Evolutionary conservation across 2,329 filamentous ascomycete genomes (phyloP).

Genomic region (Geoglossum cookeanum): DNA sequence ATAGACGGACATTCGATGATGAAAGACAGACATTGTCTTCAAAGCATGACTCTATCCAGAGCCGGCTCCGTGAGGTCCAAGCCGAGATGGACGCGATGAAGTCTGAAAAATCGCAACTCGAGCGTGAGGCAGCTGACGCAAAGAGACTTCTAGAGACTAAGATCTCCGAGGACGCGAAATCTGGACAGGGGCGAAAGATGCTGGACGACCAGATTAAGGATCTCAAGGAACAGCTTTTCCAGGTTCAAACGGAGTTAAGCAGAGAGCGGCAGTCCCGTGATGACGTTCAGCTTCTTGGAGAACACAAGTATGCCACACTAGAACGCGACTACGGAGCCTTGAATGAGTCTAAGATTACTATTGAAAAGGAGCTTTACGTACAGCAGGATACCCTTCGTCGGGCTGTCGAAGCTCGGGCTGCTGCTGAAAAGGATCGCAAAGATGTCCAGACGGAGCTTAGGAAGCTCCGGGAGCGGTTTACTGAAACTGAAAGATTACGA

Average conservation of each 20-base stretch:
- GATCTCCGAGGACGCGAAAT: slow-evolving; percentile 75
- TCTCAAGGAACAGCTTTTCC: slow-evolving; percentile 68
- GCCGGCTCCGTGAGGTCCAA: slow-evolving; percentile 63
- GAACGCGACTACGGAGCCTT: slow-evolving; percentile 71
- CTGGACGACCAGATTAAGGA: slow-evolving; percentile 75
- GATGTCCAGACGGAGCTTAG: slow-evolving; percentile 76
- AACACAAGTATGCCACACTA: slow-evolving; percentile 68
- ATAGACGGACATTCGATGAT: slow-evolving; percentile 58
- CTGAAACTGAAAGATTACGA: slow-evolving; percentile 69
- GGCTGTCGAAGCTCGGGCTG: slow-evolving; percentile 60
- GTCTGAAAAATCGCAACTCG: slow-evolving; percentile 64
- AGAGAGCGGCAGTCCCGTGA: slow-evolving; percentile 84
- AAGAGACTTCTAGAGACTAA: slow-evolving; percentile 73
- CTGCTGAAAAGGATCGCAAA: slow-evolving; percentile 73
- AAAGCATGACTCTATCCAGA: slow-evolving; percentile 63
- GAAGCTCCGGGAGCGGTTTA: slow-evolving; percentile 62
- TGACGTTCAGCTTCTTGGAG: slow-evolving; percentile 75
- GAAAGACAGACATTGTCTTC: slow-evolving; percentile 52
- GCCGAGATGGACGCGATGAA: slow-evolving; percentile 75
- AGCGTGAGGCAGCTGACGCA: slow-evolving; percentile 76
- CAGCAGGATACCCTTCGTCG: slow-evolving; percentile 83
- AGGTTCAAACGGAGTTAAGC: slow-evolving; percentile 73
- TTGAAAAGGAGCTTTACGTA: slow-evolving; percentile 93
- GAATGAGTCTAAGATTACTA: slow-evolving; percentile 89
- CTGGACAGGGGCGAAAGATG: slow-evolving; percentile 59